A percentile compares a stretch with the other conserved stretches of the same genome.
Evolutionary conservation across 2,329 filamentous ascomycete species (phyloP).

Genomic region (Simplicillium sp.): DNA sequence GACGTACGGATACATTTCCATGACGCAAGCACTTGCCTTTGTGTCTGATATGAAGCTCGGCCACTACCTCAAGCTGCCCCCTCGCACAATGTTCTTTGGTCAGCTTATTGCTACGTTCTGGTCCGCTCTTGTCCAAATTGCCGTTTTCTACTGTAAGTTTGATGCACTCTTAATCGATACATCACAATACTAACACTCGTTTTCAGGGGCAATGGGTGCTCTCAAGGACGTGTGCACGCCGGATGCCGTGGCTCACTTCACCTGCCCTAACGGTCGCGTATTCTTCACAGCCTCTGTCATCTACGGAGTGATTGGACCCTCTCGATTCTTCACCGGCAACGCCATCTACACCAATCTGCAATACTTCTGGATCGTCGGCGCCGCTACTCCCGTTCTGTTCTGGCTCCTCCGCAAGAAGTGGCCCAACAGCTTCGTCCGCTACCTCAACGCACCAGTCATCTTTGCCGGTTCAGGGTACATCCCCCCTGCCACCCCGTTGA

Average conservation of each 20-base stretch:
- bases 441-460: slow-evolving; percentile 39
- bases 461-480: slow-evolving; percentile 36
- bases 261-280: slow-evolving; percentile 42
- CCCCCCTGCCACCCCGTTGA: slow-evolving; percentile 42
- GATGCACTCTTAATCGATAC: too few relatives aligned
- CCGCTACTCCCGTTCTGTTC: slow-evolving; percentile 31
- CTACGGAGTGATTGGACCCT: slow-evolving; percentile 43
- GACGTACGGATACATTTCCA: slow-evolving; percentile 9
- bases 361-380: slow-evolving; percentile 42
- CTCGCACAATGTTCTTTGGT: slow-evolving; percentile 31
- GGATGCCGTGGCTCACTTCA: slow-evolving; percentile 36
- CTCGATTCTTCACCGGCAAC: slow-evolving; percentile 13
- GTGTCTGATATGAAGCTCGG: slow-evolving; percentile 37
- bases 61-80: slow-evolving; percentile 38
- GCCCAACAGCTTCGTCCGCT: slow-evolving; percentile 31
- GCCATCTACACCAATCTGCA: slow-evolving; percentile 32
- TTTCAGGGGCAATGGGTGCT: slow-evolving; percentile 18
- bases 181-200: too few relatives aligned
- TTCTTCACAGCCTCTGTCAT: slow-evolving; percentile 48
- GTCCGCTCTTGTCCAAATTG: slow-evolving; percentile 17
- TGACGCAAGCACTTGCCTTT: slow-evolving; percentile 33
- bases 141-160: slow-evolving; percentile 16
- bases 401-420: slow-evolving; percentile 34
- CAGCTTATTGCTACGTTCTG: slow-evolving; percentile 34
- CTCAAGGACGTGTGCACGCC: slow-evolving; percentile 38